Percentiles rank a stretch among this genome's conserved stretches.
Conservation (phyloP, 495 filamentous ascomycete genomes). For the Cercophora samala region DNA sequence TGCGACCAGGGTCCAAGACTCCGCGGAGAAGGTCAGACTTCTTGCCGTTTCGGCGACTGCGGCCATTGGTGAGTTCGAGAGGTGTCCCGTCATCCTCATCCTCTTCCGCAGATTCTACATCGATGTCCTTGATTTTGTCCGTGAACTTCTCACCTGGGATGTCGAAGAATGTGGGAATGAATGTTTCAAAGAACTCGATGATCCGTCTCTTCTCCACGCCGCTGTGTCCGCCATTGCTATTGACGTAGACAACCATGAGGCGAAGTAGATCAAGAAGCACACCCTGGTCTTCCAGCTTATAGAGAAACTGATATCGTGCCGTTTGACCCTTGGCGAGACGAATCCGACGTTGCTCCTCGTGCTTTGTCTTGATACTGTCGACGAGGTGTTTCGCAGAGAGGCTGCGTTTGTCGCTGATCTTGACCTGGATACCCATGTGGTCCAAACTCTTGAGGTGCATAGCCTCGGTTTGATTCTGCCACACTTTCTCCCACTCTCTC, state of each 20-base stretch:
- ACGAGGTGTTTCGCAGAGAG: conserved; percentile 83
- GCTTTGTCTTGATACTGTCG: conserved; percentile 78
- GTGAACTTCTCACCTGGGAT: conserved; percentile 72
- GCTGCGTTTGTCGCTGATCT: conserved; percentile 79
- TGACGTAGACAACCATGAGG: conserved; percentile 72
- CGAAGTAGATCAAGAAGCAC: conserved; percentile 79
- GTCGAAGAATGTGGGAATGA: conserved; percentile 86
- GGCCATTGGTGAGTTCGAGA: conserved; percentile 53
- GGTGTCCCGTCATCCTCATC: conserved; percentile 64
- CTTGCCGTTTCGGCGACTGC: conserved; percentile 67
- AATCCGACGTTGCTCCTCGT: conserved; percentile 74
- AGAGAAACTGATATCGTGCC: conserved; percentile 68
- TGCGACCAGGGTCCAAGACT: conserved; percentile 73
- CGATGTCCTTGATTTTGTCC: conserved; percentile 69
- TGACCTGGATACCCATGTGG: conserved; percentile 85
- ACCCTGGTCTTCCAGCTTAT: conserved; percentile 67
- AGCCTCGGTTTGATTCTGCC: conserved; percentile 87
- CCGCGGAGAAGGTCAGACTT: conserved; percentile 79
- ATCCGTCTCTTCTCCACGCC: conserved; percentile 71
- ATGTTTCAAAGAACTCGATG: conserved; percentile 78
- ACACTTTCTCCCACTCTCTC: conserved; percentile 98
- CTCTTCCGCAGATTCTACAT: conserved; percentile 59
- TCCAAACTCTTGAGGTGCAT: conserved; percentile 95
- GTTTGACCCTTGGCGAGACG: conserved; percentile 57
- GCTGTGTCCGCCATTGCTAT: conserved; percentile 62